These are phyloP conservation scores for Penicillium steckii DNA, from an alignment of 495 filamentous ascomycete genomes.

Conservation along the genomic window DNA sequence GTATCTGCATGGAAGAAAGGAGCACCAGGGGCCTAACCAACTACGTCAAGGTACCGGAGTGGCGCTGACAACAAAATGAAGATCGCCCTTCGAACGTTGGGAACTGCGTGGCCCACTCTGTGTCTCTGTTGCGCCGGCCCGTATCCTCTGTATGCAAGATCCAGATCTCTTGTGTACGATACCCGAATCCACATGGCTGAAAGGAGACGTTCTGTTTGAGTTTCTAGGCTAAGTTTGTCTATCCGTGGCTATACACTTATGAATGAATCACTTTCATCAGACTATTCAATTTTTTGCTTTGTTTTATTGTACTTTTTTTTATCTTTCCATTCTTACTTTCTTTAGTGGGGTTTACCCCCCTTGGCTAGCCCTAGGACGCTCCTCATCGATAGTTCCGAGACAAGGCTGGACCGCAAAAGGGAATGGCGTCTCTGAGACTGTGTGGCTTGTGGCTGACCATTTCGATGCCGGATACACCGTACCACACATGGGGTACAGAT, in stretches of 20 bases:
- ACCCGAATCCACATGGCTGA: conserved; percentile 18
- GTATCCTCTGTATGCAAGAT: conserved; percentile 13
- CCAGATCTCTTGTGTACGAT: conserved; percentile 15
- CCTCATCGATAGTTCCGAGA: neutral
- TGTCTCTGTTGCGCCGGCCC: conserved; percentile 11
- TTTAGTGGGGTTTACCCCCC: neutral
- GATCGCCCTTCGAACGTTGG: conserved; percentile 7
- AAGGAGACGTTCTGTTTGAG: neutral
- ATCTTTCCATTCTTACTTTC: neutral
- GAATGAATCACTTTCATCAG: no score
- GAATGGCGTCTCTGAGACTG: neutral
- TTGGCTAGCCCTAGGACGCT: neutral
- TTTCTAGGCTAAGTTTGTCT: no score
- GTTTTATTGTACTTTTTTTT: neutral
- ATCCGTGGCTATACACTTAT: no score
- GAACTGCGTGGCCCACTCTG: neutral
- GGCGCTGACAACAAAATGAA: neutral
- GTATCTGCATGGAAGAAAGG: neutral
- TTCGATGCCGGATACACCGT: neutral
- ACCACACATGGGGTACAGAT: no score
- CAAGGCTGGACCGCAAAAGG: neutral
- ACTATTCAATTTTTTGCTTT: neutral
- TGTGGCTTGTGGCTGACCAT: neutral
- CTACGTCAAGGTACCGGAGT: conserved; percentile 4
- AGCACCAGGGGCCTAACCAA: neutral